Evolutionary conservation across 1,284 basidiomycete genomes (phyloP).

Genomic region (Cystobasidium pallidum): DNA sequence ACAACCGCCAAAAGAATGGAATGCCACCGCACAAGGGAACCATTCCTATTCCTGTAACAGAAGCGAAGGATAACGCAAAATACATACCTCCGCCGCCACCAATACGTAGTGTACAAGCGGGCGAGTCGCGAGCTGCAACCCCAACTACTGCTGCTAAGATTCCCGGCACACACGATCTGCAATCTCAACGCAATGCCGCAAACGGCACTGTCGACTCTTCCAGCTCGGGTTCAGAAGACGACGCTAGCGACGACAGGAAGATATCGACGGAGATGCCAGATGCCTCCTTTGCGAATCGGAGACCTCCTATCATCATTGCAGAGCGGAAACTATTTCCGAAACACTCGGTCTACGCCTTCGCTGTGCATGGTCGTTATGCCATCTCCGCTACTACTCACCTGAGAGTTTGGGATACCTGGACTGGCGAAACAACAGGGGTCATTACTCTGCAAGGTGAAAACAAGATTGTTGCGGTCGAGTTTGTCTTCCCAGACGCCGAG

Average conservation of each 20-base stretch:
- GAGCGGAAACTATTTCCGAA: slow-evolving; percentile 48
- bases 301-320: slow-evolving; percentile 65
- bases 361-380: slow-evolving; percentile 48
- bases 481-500: slow-evolving; percentile 65
- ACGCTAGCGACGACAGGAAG: slow-evolving; percentile 26
- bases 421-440: slow-evolving; percentile 61
- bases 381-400: slow-evolving; percentile 48
- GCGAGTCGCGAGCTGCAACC: slow-evolving; percentile 4
- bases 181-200: slow-evolving; percentile 7
- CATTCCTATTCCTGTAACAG: background rate
- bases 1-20: background rate
- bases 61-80: background rate
- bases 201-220: slow-evolving; percentile 24
- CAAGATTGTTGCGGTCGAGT: slow-evolving; percentile 74
- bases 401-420: slow-evolving; percentile 54
- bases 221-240: slow-evolving; percentile 47
- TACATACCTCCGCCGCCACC: slow-evolving; percentile 23
- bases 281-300: slow-evolving; percentile 75
- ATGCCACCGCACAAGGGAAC: background rate
- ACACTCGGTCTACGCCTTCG: slow-evolving; percentile 45
- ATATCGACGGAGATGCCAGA: slow-evolving; percentile 72
- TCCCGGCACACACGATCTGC: slow-evolving; percentile 12
- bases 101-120: slow-evolving; percentile 3
- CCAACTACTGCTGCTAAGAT: background rate
- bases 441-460: slow-evolving; percentile 57